Percentiles rank a stretch among this genome's conserved stretches.
These are phyloP conservation scores for Hibiscus mutabilis DNA, from an alignment of 345 rosid species.

Conservation along the genomic window DNA sequence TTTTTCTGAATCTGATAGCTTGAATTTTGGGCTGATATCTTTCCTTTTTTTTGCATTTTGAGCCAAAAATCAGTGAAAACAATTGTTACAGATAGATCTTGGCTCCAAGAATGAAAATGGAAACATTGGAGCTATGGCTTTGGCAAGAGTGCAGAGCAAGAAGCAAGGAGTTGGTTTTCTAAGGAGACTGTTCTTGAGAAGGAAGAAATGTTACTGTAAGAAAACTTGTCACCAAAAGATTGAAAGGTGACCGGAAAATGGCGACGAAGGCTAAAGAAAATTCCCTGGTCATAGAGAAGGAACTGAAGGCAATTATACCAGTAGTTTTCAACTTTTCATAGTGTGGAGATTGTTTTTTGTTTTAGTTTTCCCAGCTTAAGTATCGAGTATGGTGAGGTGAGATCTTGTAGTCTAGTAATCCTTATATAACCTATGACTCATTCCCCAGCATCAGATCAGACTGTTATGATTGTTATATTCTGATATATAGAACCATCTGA, in stretches of 20 bases:
- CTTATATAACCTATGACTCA: no score
- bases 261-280: background rate
- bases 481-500: no score
- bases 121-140: constrained; percentile 19
- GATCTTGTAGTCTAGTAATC: no score
- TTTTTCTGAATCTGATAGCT: no score
- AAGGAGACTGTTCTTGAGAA: constrained; percentile 59
- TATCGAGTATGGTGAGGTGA: no score
- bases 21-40: no score
- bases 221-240: constrained; percentile 27
- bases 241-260: constrained; percentile 14
- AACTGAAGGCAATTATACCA: background rate
- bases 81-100: no score
- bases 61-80: no score
- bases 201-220: constrained; percentile 54
- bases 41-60: no score
- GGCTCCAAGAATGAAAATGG: constrained; percentile 23
- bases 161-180: constrained; percentile 57
- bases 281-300: background rate
- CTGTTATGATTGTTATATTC: no score
- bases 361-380: background rate
- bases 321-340: constrained; percentile 1
- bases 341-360: background rate
- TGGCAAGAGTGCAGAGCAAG: constrained; percentile 46
- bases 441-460: no score